A percentile compares a stretch with the other conserved stretches of the same genome.
Evolutionary conservation across 192 early-diverging fungal genomes (phyloP).

Genomic region (Nowakowskiella sp.): DNA sequence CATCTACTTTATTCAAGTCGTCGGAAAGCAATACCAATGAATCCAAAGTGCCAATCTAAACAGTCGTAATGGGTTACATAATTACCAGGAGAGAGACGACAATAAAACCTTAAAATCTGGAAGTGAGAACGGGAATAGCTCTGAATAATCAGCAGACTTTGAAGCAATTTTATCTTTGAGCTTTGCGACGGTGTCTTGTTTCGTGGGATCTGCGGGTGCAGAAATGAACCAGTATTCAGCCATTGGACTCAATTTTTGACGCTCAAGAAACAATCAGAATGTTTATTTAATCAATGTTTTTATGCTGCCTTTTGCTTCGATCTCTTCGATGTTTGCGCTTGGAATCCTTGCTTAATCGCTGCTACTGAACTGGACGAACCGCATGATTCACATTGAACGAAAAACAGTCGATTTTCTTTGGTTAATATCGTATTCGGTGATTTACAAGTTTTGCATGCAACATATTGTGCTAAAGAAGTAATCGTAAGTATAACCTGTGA

Average conservation of each 20-base stretch:
- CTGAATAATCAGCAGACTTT: slow-evolving; percentile 57
- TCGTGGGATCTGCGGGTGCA: slow-evolving; percentile 83
- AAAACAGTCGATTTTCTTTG: slow-evolving; percentile 94
- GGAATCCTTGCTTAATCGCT: slow-evolving; percentile 95
- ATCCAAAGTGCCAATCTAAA: slow-evolving; percentile 93
- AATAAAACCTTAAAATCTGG: slow-evolving; percentile 82
- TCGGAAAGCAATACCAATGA: slow-evolving; percentile 88
- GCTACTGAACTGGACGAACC: slow-evolving; percentile 90
- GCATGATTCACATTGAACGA: slow-evolving; percentile 94
- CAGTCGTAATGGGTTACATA: background rate
- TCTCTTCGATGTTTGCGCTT: slow-evolving; percentile 86
- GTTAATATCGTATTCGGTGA: slow-evolving; percentile 85
- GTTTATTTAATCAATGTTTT: no score
- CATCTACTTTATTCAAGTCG: slow-evolving; percentile 83
- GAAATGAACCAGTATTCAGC: slow-evolving; percentile 74
- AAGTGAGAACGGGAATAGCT: slow-evolving; percentile 72
- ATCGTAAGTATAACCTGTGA: slow-evolving; percentile 1
- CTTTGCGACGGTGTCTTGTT: slow-evolving; percentile 52
- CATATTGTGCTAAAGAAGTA: slow-evolving; percentile 73
- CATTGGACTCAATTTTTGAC: no score
- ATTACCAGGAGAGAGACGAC: background rate
- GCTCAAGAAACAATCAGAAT: no score
- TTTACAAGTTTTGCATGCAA: slow-evolving; percentile 99
- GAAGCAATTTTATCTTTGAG: slow-evolving; percentile 65
- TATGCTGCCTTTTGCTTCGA: no score